These are phyloP conservation scores for Helicocarpus griseus DNA, from an alignment of 2,329 filamentous ascomycete species.

Conservation along the genomic window DNA sequence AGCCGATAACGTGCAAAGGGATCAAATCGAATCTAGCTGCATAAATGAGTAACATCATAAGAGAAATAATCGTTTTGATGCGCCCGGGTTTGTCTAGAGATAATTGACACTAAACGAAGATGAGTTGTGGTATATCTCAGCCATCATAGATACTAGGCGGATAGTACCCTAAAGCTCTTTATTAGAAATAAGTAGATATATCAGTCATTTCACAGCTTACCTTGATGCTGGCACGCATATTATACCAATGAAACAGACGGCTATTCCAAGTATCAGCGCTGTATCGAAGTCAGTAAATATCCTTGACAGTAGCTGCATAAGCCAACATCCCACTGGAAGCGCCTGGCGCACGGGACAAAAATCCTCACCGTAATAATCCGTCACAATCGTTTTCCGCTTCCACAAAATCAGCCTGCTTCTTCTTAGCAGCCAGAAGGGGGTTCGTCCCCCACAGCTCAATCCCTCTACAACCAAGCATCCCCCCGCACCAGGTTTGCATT, in stretches of 20 bases:
- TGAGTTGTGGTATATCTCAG: too few species aligned
- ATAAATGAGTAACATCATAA: not conserved
- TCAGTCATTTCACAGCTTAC: not conserved
- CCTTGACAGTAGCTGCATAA: not conserved
- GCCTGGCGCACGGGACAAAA: not conserved
- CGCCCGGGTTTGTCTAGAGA: not conserved
- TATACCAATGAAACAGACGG: conserved; percentile 6
- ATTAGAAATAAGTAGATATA: not conserved
- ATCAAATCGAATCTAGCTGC: not conserved
- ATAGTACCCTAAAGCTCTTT: not conserved
- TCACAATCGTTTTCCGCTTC: not conserved
- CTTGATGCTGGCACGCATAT: conserved; percentile 2
- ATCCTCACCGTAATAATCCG: conserved; percentile 8
- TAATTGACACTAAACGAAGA: not conserved
- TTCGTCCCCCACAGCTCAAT: conserved; percentile 11
- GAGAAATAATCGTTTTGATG: not conserved
- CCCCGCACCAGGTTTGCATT: conserved; percentile 23
- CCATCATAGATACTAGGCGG: not conserved
- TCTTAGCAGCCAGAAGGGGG: not conserved
- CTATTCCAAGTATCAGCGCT: conserved; percentile 7
- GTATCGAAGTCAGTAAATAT: not conserved
- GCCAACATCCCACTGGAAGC: not conserved
- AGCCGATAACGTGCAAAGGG: not conserved
- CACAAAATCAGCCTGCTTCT: conserved; percentile 1
- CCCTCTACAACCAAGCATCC: conserved; percentile 33